Percentiles rank a stretch among this genome's conserved stretches.
phyloP scores from a whole-genome alignment of 106 monocot genomes.

The Dactylorhiza incarnata region DNA sequence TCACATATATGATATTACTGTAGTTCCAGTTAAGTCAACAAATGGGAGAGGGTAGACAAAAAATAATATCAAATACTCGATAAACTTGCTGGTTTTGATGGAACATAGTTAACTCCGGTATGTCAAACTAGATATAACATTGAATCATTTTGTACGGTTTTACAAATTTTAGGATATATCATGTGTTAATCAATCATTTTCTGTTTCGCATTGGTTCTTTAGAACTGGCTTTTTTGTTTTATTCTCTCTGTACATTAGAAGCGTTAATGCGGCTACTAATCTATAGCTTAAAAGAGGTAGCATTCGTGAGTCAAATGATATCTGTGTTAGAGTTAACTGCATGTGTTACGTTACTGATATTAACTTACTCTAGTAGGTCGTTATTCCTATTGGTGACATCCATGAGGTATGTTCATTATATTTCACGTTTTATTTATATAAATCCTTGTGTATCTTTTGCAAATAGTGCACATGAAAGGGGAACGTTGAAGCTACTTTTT shows the following conservation, averaged over 20 bases:
- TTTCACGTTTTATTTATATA: not conserved
- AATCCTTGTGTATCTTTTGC: not conserved
- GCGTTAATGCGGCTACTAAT: not conserved
- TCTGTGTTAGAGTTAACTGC: not conserved
- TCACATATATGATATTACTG: not conserved
- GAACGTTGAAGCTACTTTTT: slow-evolving; percentile 15
- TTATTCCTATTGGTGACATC: slow-evolving; percentile 89
- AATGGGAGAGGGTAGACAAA: not conserved
- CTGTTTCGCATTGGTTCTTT: not conserved
- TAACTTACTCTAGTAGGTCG: slow-evolving; percentile 44
- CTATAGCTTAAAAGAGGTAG: not conserved
- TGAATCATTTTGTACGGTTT: not conserved
- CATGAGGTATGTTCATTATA: slow-evolving; percentile 60
- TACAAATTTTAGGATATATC: not conserved
- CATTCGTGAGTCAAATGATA: not conserved
- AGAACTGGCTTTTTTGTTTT: not conserved
- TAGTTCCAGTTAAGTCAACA: not conserved
- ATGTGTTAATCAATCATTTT: not conserved
- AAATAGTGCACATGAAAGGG: slow-evolving; percentile 2
- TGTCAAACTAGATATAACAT: not conserved
- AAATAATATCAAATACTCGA: not conserved
- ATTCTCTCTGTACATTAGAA: not conserved
- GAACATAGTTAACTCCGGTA: not conserved
- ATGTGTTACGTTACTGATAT: not conserved
- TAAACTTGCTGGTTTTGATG: not conserved